A percentile compares a stretch with the other conserved stretches of the same genome.
phyloP scores from a whole-genome alignment of 148 eudicot species.

The Fagopyrum homotropicum region DNA sequence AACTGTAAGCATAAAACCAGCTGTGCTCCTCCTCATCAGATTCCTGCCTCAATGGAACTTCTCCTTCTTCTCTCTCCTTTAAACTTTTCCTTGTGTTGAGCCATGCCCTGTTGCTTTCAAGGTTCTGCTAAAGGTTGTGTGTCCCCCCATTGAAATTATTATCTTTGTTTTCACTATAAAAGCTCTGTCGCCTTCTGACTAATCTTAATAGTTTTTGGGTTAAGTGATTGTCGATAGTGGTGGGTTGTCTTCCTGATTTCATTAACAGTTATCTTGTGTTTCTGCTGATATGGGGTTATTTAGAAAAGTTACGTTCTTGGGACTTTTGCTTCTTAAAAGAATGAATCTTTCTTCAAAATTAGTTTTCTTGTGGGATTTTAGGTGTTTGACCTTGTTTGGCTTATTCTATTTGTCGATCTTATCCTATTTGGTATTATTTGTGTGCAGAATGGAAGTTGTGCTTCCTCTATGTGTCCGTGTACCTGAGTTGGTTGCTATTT shows the following conservation, averaged over 20 bases:
- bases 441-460: neutral
- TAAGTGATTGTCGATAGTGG: neutral
- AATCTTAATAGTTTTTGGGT: neutral
- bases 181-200: neutral
- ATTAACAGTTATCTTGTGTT: neutral
- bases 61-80: neutral
- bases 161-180: neutral
- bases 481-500: neutral
- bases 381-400: neutral
- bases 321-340: neutral
- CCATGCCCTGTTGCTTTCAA: neutral
- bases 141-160: neutral
- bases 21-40: conserved; percentile 8
- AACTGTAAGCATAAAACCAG: neutral
- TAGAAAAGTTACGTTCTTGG: neutral
- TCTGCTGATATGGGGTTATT: neutral
- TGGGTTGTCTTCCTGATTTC: conserved; percentile 1
- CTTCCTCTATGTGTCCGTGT: neutral
- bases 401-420: neutral
- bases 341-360: neutral
- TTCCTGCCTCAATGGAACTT: neutral
- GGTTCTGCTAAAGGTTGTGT: neutral
- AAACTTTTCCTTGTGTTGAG: too few species aligned
- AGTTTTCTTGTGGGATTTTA: neutral
- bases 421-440: neutral